Base-by-base conservation (phyloP, 768 basidiomycete genomes). In the Suillus discolor region DNA sequence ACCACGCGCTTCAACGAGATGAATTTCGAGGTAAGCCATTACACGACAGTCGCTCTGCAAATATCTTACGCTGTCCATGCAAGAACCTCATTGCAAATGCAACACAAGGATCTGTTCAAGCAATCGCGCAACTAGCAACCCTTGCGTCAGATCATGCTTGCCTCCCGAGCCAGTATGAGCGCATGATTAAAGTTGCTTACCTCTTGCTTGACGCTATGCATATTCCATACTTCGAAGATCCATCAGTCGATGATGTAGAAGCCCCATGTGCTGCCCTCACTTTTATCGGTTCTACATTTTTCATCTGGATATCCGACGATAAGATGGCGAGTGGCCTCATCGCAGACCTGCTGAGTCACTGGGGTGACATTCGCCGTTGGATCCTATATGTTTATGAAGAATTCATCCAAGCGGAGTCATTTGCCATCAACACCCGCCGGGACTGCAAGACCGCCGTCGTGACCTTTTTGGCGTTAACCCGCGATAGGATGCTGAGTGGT, bases 281-380 rank as follows among this genome's bases (percentile, higher is more conserved):
- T n/a, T 63, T 69, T 1, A 63, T 77, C 6, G 75, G 74, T 0
- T 39, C 67, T n/a, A 72, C 67, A 31, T 38, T 75, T 11, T 71
- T 74, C 18, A 31, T 69, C 42, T 75, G 75, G 74, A 59, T 73
- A 36, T 68, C 54, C 44, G 55, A 69, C 62, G 57, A 47, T 15
- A 69, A 70, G 18, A 49, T 70, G 41, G 45, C 47, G 57, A 20
- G 62, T 25, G 45, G 62, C 15, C 73, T 75, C n/a, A 18, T 55
- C 41, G 66, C 67, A 28, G 59, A 54, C 3, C 68, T 75, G 20
- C 62, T 53, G 23, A 15, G 55, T 15, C 67, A 71, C 13, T 75
- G 74, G 72, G 49, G 67, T 13, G 69, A 73, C 38, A 70, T 77
- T 38, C 74, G 75, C 20, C 67, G 62, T 0, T 77, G 74, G 75